Evolutionary conservation across 108 stramenopile species (phyloP), one percentile per base, ranked within the genome.

Genomic region (Aureococcus anophagefferens): DNA sequence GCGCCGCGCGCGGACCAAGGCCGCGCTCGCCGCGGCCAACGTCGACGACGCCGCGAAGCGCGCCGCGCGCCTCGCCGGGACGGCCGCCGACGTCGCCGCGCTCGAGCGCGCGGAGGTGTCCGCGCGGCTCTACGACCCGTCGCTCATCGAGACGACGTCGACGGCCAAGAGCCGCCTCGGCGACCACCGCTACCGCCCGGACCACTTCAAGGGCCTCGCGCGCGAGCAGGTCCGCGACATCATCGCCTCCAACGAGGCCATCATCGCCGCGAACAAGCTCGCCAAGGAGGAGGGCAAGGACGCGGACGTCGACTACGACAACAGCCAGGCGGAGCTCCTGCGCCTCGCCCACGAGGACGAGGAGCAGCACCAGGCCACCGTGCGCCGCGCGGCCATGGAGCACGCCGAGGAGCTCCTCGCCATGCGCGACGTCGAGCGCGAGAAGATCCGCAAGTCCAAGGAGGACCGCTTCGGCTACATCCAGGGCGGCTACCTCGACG

Each of bases 151-250:
- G 46, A 30, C 29, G 16, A 69, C 68, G 31, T 44, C 44, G 11
- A 17, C 46, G 3, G 68, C 35, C 16, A 46, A 9, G 4, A 46
- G 44, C 9, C 44, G 25, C 46, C 11, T 51, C 31, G n/a, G 35
- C 5, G 21, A 14, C 68, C 31, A 69, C 68, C 45, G 68, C 46
- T 44, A 46, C 46, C 68, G 68, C 30, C 68, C 68, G 30, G 68
- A 69, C 46, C 68, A 69, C 46, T 69, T 69, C 68, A 69, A 69
- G 68, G 68, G 68, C 68, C 46, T 51, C 46, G 17, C 33, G n/a
- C 21, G 25, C 44, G 68, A 69, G 30, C 68, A 51, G 15, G 14
- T 15, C 0, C 0, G 0, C 4, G 14, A 25, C 1, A 18, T 34
- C 17, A 0, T 65, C 14, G 46, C 29, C 31, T 1, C 4, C 7